Evolutionary conservation across 345 rosid species (phyloP).

Genomic region (Mercurialis annua): DNA sequence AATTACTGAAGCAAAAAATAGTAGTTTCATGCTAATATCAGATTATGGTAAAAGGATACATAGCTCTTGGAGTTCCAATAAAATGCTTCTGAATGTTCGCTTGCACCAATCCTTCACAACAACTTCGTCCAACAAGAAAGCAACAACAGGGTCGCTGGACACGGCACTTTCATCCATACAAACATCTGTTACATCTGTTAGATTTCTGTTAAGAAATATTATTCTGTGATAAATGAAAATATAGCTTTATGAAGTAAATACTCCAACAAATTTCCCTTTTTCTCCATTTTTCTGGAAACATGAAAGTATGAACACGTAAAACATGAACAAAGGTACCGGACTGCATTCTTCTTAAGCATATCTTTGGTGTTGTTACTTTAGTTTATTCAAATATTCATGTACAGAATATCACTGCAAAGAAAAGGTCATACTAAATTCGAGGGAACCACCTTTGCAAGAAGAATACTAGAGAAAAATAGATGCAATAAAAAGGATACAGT

Average conservation of each 20-base stretch:
- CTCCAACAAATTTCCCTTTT: neutral
- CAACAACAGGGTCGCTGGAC: conserved; percentile 88
- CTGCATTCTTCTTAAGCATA: conserved; percentile 5
- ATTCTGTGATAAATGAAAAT: conserved; percentile 11
- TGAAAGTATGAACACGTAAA: neutral
- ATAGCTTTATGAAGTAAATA: neutral
- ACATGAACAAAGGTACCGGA: neutral
- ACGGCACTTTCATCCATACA: conserved; percentile 99
- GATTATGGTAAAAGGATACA: conserved; percentile 64
- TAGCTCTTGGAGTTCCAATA: conserved; percentile 56
- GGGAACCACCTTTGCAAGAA: neutral
- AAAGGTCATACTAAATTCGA: neutral
- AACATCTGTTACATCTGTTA: conserved; percentile 83
- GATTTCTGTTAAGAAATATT: conserved; percentile 46
- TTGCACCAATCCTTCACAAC: conserved; percentile 99
- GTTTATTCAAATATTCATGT: neutral
- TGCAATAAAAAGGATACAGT: conserved; percentile 66
- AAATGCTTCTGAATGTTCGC: conserved; percentile 57
- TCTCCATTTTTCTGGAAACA: conserved; percentile 9
- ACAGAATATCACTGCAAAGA: conserved; percentile 1
- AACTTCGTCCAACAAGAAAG: conserved; percentile 98
- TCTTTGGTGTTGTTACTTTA: neutral
- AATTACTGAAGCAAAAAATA: neutral
- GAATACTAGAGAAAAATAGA: neutral
- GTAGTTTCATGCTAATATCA: conserved; percentile 1